Evolutionary conservation across 176 grass and related monocot species (phyloP).

Genomic region (Zea luxurians): DNA sequence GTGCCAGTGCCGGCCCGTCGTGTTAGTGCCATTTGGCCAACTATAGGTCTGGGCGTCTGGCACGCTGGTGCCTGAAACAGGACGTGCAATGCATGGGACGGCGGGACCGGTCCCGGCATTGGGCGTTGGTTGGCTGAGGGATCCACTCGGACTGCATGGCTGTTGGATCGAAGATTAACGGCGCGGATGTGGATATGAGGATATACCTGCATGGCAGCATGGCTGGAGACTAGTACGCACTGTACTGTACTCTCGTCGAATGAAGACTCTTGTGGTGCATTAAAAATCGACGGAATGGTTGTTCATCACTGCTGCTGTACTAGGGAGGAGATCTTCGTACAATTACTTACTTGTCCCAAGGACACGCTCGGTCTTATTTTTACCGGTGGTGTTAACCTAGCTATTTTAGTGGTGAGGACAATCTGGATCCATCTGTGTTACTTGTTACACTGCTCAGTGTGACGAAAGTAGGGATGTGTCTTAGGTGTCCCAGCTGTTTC

Average conservation of each 20-base stretch:
- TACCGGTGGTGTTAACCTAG: no score
- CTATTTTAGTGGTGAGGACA: no score
- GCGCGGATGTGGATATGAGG: not conserved
- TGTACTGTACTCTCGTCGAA: slow-evolving; percentile 15
- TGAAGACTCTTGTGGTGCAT: slow-evolving; percentile 8
- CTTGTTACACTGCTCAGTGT: no score
- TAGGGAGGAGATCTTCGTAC: slow-evolving; percentile 6
- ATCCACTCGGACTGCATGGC: not conserved
- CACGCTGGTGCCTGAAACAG: not conserved
- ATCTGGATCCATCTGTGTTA: no score
- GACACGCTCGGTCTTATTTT: no score
- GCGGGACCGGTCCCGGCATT: slow-evolving; percentile 10
- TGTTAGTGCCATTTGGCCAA: no score
- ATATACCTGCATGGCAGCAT: not conserved
- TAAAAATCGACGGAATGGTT: slow-evolving; percentile 2
- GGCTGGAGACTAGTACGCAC: no score
- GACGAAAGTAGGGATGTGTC: not conserved
- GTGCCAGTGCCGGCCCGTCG: no score
- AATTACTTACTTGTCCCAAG: not conserved
- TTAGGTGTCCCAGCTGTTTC: not conserved
- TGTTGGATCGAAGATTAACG: not conserved
- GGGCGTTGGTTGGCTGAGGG: not conserved
- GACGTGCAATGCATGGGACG: slow-evolving; percentile 12
- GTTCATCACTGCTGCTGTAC: not conserved
- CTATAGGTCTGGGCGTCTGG: no score